Percentiles rank a stretch among this genome's conserved stretches.
phyloP scores from a whole-genome alignment of 768 basidiomycete species.

The Phylloporus sp. region DNA sequence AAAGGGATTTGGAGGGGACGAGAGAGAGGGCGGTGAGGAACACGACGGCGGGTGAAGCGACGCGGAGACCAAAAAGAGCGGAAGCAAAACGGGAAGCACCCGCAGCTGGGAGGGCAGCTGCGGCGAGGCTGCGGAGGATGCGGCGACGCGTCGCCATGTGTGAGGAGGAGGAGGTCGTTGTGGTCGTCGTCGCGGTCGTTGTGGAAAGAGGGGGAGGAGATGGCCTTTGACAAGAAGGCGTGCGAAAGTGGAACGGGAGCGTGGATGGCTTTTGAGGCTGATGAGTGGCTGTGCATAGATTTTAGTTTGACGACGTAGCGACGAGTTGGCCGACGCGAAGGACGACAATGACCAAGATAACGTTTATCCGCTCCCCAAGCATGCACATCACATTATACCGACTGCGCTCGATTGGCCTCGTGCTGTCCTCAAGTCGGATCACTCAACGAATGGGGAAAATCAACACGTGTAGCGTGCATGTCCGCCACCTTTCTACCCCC shows the following conservation, averaged over 20 bases:
- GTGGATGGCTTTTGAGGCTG: conserved; percentile 30
- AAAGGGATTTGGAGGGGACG: conserved; percentile 43
- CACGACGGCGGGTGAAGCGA: conserved; percentile 66
- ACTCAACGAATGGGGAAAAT: conserved; percentile 14
- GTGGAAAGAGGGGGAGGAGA: conserved; percentile 18
- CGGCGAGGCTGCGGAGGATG: conserved; percentile 17
- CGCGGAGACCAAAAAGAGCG: conserved; percentile 54
- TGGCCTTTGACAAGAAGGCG: conserved; percentile 24
- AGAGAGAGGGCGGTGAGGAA: conserved; percentile 61
- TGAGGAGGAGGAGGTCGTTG: conserved; percentile 1
- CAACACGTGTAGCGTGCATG: conserved; percentile 25
- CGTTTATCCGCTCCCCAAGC: conserved; percentile 12
- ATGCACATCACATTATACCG: conserved; percentile 15
- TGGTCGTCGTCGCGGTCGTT: conserved; percentile 17
- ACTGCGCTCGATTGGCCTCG: conserved; percentile 13
- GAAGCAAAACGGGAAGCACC: conserved; percentile 21
- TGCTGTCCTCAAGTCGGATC: conserved; percentile 21
- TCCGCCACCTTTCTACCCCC: conserved; percentile 14
- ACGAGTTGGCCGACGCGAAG: conserved; percentile 7
- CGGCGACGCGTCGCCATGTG: conserved; percentile 26
- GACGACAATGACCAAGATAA: conserved; percentile 5
- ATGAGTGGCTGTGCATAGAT: conserved; percentile 26
- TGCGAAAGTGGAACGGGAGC: conserved; percentile 25
- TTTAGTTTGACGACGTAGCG: background rate
- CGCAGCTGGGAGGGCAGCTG: conserved; percentile 21